phyloP scores from a whole-genome alignment of 2,329 filamentous ascomycete genomes.

The Beauveria medogensis region DNA sequence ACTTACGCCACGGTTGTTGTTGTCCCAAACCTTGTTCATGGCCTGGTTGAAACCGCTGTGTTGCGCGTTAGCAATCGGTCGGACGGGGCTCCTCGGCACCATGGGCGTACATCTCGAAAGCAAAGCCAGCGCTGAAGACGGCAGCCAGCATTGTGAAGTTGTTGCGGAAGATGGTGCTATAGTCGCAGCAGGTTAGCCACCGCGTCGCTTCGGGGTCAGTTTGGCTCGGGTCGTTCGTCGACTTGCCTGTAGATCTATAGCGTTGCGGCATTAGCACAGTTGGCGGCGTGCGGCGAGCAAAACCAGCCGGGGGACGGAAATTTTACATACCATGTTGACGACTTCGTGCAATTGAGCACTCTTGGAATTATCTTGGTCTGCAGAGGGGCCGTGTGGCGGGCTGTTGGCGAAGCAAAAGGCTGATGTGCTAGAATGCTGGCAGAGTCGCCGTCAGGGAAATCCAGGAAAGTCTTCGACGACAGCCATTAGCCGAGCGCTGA shows the following conservation, averaged over 20 bases:
- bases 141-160: slow-evolving; percentile 82
- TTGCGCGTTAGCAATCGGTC: slow-evolving; percentile 24
- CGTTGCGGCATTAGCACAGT: slow-evolving; percentile 26
- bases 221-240: slow-evolving; percentile 10
- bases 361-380: slow-evolving; percentile 1
- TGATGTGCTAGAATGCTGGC: slow-evolving; percentile 1
- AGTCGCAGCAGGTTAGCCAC: slow-evolving; percentile 6
- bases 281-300: not conserved
- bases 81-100: slow-evolving; percentile 11
- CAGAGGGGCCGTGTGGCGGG: slow-evolving; percentile 10
- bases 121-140: slow-evolving; percentile 84
- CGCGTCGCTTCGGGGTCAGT: slow-evolving; percentile 12
- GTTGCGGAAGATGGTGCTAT: slow-evolving; percentile 73
- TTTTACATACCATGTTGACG: slow-evolving; percentile 49
- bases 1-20: slow-evolving; percentile 84
- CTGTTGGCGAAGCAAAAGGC: slow-evolving; percentile 4
- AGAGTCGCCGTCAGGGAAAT: slow-evolving; percentile 10
- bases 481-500: slow-evolving; percentile 7
- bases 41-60: slow-evolving; percentile 71
- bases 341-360: slow-evolving; percentile 12
- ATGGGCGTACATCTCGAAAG: slow-evolving; percentile 76
- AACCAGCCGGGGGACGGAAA: not conserved
- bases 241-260: slow-evolving; percentile 53
- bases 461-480: slow-evolving; percentile 11
- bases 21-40: slow-evolving; percentile 86